These are phyloP conservation scores for Penicillium manginii DNA, from an alignment of 495 filamentous ascomycete species.

Conservation along the genomic window DNA sequence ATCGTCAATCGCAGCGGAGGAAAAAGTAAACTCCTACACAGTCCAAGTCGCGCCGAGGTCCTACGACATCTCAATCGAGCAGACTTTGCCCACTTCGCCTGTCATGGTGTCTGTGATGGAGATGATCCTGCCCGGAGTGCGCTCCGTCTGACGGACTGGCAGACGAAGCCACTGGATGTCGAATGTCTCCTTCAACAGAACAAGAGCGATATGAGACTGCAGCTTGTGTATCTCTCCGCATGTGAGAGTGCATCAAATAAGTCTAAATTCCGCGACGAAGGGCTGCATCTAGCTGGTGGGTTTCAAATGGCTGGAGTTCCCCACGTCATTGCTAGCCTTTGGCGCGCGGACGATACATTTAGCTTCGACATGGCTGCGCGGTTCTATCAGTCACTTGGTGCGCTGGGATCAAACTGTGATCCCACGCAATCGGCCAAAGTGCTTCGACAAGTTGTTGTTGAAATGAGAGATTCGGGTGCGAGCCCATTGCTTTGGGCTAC, in stretches of 20 bases:
- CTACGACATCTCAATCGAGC: conserved; percentile 1
- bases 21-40: conserved; percentile 5
- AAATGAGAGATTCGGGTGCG: conserved; percentile 3
- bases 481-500: conserved; percentile 7
- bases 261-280: conserved; percentile 20
- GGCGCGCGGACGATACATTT: conserved; percentile 6
- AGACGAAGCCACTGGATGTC: conserved; percentile 15
- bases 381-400: not conserved
- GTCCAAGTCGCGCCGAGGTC: not conserved
- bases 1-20: not conserved
- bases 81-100: conserved; percentile 19
- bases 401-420: conserved; percentile 1
- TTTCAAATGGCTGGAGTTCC: conserved; percentile 31
- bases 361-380: not conserved
- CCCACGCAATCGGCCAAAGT: conserved; percentile 3
- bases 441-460: not conserved
- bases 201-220: conserved; percentile 13
- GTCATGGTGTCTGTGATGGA: conserved; percentile 18
- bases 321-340: conserved; percentile 20
- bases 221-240: conserved; percentile 26
- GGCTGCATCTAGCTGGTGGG: conserved; percentile 22
- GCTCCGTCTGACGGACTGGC: conserved; percentile 19
- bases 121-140: conserved; percentile 17
- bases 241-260: conserved; percentile 25
- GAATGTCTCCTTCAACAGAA: conserved; percentile 9